Evolutionary conservation across 805 yeast species (phyloP).

Genomic region (Aciculoconidium aculeatum): DNA sequence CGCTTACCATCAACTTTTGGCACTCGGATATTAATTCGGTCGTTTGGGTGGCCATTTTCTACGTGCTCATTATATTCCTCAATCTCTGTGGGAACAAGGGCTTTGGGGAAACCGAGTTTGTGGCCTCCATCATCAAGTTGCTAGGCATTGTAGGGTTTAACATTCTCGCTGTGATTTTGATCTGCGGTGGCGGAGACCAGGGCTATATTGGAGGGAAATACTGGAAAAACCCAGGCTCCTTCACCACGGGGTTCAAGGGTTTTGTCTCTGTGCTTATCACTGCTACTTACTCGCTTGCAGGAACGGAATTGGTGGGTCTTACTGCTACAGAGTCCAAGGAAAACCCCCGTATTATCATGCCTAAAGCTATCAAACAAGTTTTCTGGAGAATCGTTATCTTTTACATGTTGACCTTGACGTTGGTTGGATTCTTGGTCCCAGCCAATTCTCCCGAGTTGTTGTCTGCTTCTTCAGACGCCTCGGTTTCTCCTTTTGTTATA

Average conservation of each 20-base stretch:
- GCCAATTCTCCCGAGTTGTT: constrained; percentile 21
- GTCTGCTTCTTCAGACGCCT: constrained; percentile 22
- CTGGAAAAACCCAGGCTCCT: constrained; percentile 34
- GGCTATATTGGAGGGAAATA: constrained; percentile 34
- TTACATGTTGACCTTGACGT: constrained; percentile 35
- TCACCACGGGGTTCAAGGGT: constrained; percentile 33
- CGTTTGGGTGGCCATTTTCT: constrained; percentile 37
- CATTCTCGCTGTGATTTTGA: constrained; percentile 33
- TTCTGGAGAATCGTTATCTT: constrained; percentile 37
- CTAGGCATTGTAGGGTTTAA: constrained; percentile 36
- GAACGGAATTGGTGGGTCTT: constrained; percentile 37
- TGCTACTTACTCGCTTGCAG: constrained; percentile 39
- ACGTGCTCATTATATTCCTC: constrained; percentile 28
- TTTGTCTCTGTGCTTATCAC: constrained; percentile 32
- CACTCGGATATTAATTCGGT: constrained; percentile 31
- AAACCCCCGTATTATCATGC: constrained; percentile 34
- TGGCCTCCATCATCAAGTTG: constrained; percentile 30
- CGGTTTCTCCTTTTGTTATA: constrained; percentile 39
- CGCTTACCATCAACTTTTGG: constrained; percentile 38
- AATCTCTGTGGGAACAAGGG: constrained; percentile 32
- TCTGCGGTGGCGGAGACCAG: constrained; percentile 34
- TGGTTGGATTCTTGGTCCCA: constrained; percentile 36
- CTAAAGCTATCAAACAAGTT: constrained; percentile 38
- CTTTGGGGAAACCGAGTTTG: constrained; percentile 34
- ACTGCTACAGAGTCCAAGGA: constrained; percentile 31